These are phyloP conservation scores for Tephrocybe rancida DNA, from an alignment of 768 basidiomycete genomes.

Conservation along the genomic window DNA sequence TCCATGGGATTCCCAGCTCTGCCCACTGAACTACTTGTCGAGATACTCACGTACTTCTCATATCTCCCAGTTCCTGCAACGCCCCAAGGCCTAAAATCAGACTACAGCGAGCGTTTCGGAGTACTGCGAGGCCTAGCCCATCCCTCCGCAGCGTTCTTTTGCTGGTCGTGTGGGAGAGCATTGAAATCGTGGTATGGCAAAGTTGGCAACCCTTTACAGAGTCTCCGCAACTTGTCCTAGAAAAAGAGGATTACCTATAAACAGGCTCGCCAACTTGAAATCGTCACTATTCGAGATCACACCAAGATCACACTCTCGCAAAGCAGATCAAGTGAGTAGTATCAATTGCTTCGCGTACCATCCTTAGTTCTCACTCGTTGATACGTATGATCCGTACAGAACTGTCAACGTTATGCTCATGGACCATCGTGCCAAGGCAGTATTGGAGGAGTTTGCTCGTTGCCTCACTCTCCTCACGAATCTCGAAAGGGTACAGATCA, in stretches of 20 bases:
- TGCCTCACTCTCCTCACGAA: slow-evolving; percentile 24
- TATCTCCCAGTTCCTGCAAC: slow-evolving; percentile 18
- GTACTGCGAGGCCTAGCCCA: too few relatives aligned
- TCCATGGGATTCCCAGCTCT: slow-evolving; percentile 20
- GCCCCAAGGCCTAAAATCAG: not conserved
- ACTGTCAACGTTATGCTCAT: slow-evolving; percentile 21
- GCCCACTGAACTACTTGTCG: slow-evolving; percentile 26
- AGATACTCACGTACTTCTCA: slow-evolving; percentile 19
- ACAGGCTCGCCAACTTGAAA: slow-evolving; percentile 22
- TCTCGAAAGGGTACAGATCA: slow-evolving; percentile 23
- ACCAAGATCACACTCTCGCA: too few relatives aligned
- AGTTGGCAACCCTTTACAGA: slow-evolving; percentile 13
- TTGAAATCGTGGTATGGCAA: slow-evolving; percentile 18
- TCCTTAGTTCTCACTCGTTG: too few relatives aligned
- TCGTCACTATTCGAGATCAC: slow-evolving; percentile 25
- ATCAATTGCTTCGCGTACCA: too few relatives aligned
- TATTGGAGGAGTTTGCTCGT: slow-evolving; percentile 23
- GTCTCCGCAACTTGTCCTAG: not conserved
- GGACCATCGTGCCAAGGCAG: slow-evolving; percentile 9
- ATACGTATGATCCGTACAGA: slow-evolving; percentile 1
- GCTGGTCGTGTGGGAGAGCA: too few relatives aligned
- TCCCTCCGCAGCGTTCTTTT: too few relatives aligned
- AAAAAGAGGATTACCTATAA: slow-evolving; percentile 11
- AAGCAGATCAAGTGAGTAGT: slow-evolving; percentile 19
- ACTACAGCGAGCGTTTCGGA: slow-evolving; percentile 4